Evolutionary conservation across 2,329 filamentous ascomycete species (phyloP), one percentile per base, ranked within the genome.

Genomic region (Arthroderma uncinatum): DNA sequence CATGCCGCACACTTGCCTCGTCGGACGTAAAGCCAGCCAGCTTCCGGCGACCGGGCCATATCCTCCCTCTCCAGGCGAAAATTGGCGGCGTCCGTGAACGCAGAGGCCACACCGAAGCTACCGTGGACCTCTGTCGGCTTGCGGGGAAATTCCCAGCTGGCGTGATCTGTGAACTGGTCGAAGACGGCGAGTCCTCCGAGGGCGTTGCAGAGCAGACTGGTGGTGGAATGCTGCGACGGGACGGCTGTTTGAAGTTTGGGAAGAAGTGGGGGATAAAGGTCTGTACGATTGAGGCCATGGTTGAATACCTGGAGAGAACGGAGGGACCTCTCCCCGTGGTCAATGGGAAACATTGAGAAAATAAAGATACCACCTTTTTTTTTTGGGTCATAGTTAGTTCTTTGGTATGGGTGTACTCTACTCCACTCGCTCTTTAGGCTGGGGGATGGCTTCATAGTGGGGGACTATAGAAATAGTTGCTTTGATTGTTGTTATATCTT

Each of bases 201-300:
- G 83, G 81, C 19, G 47, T 59, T 16, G 42, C 59, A 9, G 59
- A 60, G 54, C 54, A 56, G 39, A 52, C 53, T 19, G 60, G 84
- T 55, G 74, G 74, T n/a, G 89, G 86, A 25, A 98, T 98, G 93
- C 85, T 97, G 83, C 77, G 90, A 64, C 83, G 89, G 62, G 89
- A 95, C 75, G 87, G 82, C 37, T 96, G 91, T 74, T 77, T 98
- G 67, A 81, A 78, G 54, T 98, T 98, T 79, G 93, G 90, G 28
- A 83, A 83, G 72, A 84, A 80, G 73, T 97, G 87, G 84, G 90
- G 90, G 3, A 77, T 98, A 64, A 93, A 87, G 77, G 89, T 95
- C 59, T 95, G 91, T 74, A 97, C 93, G 30, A 97, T 98, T 74
- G 90, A 92, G 69, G 90, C 92, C 73, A 73, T 98, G 73, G 85